These are phyloP conservation scores for Terfezia boudieri DNA, from an alignment of 495 filamentous ascomycete species.

Conservation along the genomic window DNA sequence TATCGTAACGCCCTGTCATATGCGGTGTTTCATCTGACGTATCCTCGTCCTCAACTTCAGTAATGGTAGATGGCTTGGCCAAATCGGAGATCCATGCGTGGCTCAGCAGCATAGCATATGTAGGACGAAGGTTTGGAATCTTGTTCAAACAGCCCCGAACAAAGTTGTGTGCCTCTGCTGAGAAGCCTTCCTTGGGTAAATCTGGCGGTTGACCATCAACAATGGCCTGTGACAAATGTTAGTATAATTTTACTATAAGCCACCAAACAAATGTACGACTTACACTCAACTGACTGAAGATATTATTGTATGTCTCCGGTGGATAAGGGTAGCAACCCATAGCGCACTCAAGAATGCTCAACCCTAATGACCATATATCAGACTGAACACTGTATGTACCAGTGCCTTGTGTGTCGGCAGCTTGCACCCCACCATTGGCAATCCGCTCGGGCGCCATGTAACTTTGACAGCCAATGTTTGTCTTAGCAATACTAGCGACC, in stretches of 20 bases:
- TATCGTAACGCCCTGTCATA: constrained; percentile 23
- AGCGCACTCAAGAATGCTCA: constrained; percentile 92
- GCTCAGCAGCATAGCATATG: constrained; percentile 66
- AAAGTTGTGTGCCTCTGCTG: constrained; percentile 62
- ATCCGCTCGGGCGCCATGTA: constrained; percentile 99
- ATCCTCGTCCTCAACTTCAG: constrained; percentile 40
- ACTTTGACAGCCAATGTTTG: constrained; percentile 96
- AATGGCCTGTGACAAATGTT: constrained; percentile 47
- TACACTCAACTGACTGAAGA: constrained; percentile 93
- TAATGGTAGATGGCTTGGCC: constrained; percentile 61
- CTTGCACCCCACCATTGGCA: constrained; percentile 57
- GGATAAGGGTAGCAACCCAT: constrained; percentile 93
- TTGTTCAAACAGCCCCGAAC: constrained; percentile 82
- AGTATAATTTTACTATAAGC: constrained; percentile 1
- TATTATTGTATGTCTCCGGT: constrained; percentile 94
- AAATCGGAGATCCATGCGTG: constrained; percentile 73
- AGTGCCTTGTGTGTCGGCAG: constrained; percentile 37
- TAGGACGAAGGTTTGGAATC: constrained; percentile 68
- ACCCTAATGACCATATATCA: constrained; percentile 89
- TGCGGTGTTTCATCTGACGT: constrained; percentile 21
- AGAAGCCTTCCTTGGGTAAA: constrained; percentile 55
- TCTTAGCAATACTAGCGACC: constrained; percentile 93
- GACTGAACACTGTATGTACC: constrained; percentile 87
- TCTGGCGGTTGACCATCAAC: constrained; percentile 86
- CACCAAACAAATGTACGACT: constrained; percentile 22